Base-by-base conservation (phyloP, 768 basidiomycete genomes). In the Boletus eberwhitei region DNA sequence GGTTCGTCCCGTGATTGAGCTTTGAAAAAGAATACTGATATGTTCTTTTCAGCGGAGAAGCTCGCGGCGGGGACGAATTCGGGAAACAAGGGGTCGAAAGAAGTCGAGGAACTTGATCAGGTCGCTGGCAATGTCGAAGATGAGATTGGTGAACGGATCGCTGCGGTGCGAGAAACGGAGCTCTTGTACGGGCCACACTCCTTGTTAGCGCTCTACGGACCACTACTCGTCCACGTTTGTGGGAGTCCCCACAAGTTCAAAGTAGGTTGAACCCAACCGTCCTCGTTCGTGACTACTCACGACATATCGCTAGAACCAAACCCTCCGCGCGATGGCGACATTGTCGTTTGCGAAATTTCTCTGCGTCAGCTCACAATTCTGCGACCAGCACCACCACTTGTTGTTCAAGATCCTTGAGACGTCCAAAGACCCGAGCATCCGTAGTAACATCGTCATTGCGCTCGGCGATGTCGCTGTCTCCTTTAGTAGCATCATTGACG, bases 41-140 rank as follows among this genome's bases (percentile, higher is more conserved):
- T 5, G 12, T 50, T 48, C 16, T 21, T 37, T 39, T 1, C 60
- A 84, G 85, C 81, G 63, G 88, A 85, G 47, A 92, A 90, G 65
- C 75, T 77, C 12, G 77, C 75, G 1, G 74, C 71, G 22, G 74
- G 70, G 16, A 62, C 29, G 65, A 75, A 64, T 52, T 67, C 71
- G 34, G 64, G 71, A 24, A 69, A 71, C 59, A 74, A 74, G 26
- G 68, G 70, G 8, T 70, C 80, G 35, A 90, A 85, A 55, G 82
- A 84, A 11, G 56, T 78, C 54, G 94, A 97, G 65, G 97, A 99
- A 67, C 84, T 98, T 0, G 97, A 99, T 60, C 94, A 96, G 63
- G 96, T 98, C 11, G 93, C 90, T 8, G 97, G 97, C 7, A 96
- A 95, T 64, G 93, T 93, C 5, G 97, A 99, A 69, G 97, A 99